phyloP scores from a whole-genome alignment of 2,329 filamentous ascomycete species.

The Rutstroemia sp. region DNA sequence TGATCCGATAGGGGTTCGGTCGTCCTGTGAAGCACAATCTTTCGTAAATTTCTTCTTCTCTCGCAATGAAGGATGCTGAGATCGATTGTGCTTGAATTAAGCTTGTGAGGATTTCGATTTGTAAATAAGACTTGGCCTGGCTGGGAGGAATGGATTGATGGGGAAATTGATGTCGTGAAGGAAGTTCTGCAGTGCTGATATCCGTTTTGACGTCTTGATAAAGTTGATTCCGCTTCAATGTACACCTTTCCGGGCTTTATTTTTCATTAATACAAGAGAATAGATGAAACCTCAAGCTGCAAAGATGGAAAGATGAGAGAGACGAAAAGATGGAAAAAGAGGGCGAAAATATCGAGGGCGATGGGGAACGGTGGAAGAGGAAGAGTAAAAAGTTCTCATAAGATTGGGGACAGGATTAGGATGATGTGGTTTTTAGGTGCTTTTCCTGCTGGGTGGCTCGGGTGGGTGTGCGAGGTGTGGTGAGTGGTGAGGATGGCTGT shows the following conservation, averaged over 20 bases:
- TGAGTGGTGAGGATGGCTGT: not conserved
- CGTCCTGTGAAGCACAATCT: slow-evolving; percentile 23
- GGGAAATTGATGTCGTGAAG: not conserved
- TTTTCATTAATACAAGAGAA: slow-evolving; percentile 11
- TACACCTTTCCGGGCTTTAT: not conserved
- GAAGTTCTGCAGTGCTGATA: not conserved
- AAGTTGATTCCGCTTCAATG: slow-evolving; percentile 3
- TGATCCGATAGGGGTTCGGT: slow-evolving; percentile 25
- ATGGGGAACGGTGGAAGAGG: not conserved
- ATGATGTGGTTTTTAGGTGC: not conserved
- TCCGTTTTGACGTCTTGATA: not conserved
- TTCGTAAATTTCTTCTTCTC: slow-evolving; percentile 5
- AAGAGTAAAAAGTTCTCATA: not conserved
- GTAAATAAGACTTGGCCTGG: not conserved
- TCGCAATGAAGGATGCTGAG: slow-evolving; percentile 1
- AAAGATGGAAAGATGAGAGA: not conserved
- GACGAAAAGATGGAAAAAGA: not conserved
- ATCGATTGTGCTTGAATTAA: slow-evolving; percentile 10
- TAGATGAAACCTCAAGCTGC: not conserved
- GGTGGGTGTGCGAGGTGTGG: not conserved
- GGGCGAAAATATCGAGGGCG: not conserved
- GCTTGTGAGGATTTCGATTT: not conserved
- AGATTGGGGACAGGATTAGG: not conserved
- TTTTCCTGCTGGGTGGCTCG: no score
- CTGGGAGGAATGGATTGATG: not conserved